Evolutionary conservation across 83 land plant genomes (phyloP).

Genomic region (Isoetes engelmannii): DNA sequence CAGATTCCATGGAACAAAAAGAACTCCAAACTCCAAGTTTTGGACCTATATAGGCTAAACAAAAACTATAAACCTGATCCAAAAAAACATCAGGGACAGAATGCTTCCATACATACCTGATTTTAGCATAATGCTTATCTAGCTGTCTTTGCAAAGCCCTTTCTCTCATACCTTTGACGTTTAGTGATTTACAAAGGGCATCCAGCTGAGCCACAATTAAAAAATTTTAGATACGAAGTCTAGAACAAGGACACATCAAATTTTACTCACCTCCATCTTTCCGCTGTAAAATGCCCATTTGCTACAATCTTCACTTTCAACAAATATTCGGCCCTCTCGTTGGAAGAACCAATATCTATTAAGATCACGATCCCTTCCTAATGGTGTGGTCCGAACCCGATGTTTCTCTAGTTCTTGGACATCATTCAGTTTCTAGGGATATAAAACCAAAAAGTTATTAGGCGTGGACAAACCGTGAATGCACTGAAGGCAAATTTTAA

Average conservation of each 20-base stretch:
- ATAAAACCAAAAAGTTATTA: neutral
- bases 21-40: neutral
- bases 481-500: neutral
- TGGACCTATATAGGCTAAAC: neutral
- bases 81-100: neutral
- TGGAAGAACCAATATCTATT: slow-evolving; percentile 10
- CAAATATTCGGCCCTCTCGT: slow-evolving; percentile 6
- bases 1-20: neutral
- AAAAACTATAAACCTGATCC: neutral
- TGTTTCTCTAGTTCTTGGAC: slow-evolving; percentile 1
- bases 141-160: slow-evolving; percentile 3
- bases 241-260: neutral
- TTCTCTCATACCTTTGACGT: slow-evolving; percentile 3
- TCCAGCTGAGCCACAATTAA: neutral
- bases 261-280: neutral
- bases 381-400: neutral
- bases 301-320: slow-evolving; percentile 6
- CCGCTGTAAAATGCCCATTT: slow-evolving; percentile 5
- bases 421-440: neutral
- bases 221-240: neutral
- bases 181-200: neutral
- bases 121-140: slow-evolving; percentile 4
- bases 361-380: slow-evolving; percentile 3
- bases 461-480: neutral
- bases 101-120: neutral